phyloP scores from a whole-genome alignment of 1,139 yeast genomes.

The Pichia inconspicua region DNA sequence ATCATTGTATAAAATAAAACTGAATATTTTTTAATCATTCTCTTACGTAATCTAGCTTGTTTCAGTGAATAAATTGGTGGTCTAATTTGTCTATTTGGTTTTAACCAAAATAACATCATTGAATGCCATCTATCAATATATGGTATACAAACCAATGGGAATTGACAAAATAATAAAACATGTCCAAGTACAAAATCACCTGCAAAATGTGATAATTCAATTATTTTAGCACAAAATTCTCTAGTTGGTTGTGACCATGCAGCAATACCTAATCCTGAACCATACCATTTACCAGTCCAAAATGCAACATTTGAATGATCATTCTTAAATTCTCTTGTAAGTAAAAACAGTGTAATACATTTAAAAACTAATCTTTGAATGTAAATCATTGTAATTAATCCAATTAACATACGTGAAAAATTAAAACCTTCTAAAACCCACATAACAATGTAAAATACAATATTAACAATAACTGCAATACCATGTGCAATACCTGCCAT shows the following conservation, averaged over 20 bases:
- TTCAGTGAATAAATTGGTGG: conserved; percentile 97
- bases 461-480: conserved; percentile 77
- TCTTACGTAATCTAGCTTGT: conserved; percentile 94
- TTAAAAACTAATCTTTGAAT: conserved; percentile 85
- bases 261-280: conserved; percentile 89
- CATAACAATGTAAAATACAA: conserved; percentile 85
- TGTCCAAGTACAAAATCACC: conserved; percentile 96
- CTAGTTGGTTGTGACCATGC: conserved; percentile 95
- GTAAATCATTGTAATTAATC: conserved; percentile 77
- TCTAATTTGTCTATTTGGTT: conserved; percentile 95
- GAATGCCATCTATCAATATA: conserved; percentile 97
- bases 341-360: conserved; percentile 64
- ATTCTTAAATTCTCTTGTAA: conserved; percentile 96
- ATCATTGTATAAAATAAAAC: conserved; percentile 69
- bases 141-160: conserved; percentile 82
- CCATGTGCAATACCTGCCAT: conserved; percentile 98
- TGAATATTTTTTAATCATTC: conserved; percentile 96
- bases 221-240: conserved; percentile 89
- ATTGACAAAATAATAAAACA: conserved; percentile 74
- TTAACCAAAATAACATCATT: conserved; percentile 96
- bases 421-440: conserved; percentile 95
- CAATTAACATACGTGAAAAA: conserved; percentile 80
- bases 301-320: conserved; percentile 96
- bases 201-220: conserved; percentile 92
- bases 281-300: conserved; percentile 99